A percentile compares a stretch with the other conserved stretches of the same genome.
Evolutionary conservation across 2,329 filamentous ascomycete species (phyloP).

Genomic region (Trichoderma sp.): DNA sequence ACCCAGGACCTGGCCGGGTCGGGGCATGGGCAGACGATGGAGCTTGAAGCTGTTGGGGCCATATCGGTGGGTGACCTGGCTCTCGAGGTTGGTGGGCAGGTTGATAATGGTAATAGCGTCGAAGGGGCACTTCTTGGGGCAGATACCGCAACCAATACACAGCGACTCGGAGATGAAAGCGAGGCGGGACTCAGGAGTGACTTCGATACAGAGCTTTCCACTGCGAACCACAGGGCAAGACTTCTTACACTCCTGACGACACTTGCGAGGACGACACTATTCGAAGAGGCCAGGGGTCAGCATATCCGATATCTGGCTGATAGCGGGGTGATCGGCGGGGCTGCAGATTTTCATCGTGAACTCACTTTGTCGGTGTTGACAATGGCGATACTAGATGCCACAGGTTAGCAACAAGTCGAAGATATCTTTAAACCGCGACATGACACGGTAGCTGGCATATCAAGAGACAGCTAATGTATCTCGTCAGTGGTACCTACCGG

Average conservation of each 20-base stretch:
- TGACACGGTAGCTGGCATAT: neutral
- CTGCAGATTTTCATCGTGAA: slow-evolving; percentile 16
- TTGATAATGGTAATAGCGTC: slow-evolving; percentile 99
- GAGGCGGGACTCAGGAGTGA: slow-evolving; percentile 82
- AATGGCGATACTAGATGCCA: slow-evolving; percentile 80
- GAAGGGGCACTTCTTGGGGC: slow-evolving; percentile 98
- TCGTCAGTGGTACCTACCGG: slow-evolving; percentile 62
- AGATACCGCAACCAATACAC: slow-evolving; percentile 99
- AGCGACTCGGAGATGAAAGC: slow-evolving; percentile 97
- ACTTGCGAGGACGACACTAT: slow-evolving; percentile 64
- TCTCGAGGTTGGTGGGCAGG: slow-evolving; percentile 98
- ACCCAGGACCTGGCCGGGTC: slow-evolving; percentile 92
- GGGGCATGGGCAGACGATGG: slow-evolving; percentile 92
- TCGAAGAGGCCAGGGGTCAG: slow-evolving; percentile 33
- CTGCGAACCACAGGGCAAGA: slow-evolving; percentile 96
- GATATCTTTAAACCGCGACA: neutral
- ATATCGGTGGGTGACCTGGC: slow-evolving; percentile 96
- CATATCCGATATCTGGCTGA: slow-evolving; percentile 23
- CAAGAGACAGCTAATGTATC: neutral
- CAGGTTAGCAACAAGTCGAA: slow-evolving; percentile 30
- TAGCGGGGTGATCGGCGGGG: slow-evolving; percentile 32
- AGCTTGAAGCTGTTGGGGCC: slow-evolving; percentile 99
- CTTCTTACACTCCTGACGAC: slow-evolving; percentile 98
- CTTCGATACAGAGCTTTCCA: slow-evolving; percentile 97
- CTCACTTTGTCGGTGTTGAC: slow-evolving; percentile 96